These are phyloP conservation scores for Neohortaea acidophila DNA, from an alignment of 495 filamentous ascomycete genomes.

Conservation along the genomic window DNA sequence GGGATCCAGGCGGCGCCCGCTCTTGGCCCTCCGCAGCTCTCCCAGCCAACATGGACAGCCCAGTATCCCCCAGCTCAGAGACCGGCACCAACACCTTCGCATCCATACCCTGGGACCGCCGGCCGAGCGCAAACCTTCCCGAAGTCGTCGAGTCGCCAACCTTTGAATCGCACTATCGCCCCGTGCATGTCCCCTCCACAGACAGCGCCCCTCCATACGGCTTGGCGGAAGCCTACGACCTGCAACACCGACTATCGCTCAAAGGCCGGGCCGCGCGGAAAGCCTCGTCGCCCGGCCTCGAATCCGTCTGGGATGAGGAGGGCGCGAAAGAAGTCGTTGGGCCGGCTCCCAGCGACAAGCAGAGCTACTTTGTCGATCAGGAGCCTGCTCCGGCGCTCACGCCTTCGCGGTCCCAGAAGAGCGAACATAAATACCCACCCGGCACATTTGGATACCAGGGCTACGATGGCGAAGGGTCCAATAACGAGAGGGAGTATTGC, in stretches of 20 bases:
- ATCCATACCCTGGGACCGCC: background rate
- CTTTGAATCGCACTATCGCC: background rate
- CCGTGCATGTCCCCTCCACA: too few species aligned
- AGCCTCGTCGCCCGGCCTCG: conserved; percentile 2
- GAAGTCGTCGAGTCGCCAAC: background rate
- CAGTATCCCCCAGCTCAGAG: background rate
- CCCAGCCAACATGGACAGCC: background rate
- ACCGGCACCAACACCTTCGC: background rate
- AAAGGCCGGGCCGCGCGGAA: conserved; percentile 3
- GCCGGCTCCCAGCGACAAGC: conserved; percentile 1
- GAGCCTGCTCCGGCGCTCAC: too few species aligned
- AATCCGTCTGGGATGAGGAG: conserved; percentile 9
- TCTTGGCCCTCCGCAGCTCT: background rate
- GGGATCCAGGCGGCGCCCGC: background rate
- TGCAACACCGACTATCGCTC: conserved; percentile 2
- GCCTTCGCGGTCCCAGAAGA: too few species aligned
- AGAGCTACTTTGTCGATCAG: too few species aligned
- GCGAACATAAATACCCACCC: too few species aligned
- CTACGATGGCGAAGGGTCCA: background rate
- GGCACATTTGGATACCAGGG: background rate
- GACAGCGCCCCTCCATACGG: background rate
- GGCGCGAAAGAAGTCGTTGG: conserved; percentile 5
- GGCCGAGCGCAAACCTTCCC: background rate
- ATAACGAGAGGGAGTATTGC: conserved; percentile 1
- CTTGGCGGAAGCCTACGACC: background rate